phyloP scores from a whole-genome alignment of 2,329 filamentous ascomycete species.

The Endoconidiophora polonica region DNA sequence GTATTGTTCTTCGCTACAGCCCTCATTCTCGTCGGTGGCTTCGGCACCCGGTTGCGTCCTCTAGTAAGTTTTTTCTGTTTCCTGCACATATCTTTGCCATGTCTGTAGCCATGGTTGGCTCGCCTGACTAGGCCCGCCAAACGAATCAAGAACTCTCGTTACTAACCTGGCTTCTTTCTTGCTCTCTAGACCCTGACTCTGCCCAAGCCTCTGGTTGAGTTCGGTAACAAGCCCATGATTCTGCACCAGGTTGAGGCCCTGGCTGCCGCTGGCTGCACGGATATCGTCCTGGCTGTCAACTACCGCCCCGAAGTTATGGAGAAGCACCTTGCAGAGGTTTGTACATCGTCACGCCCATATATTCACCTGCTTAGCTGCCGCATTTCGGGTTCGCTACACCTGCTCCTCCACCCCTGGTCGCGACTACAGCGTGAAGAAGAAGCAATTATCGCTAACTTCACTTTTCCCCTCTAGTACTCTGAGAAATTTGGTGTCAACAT shows the following conservation, averaged over 20 bases:
- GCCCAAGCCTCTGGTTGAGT: constrained; percentile 90
- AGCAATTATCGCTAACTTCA: too few relatives aligned
- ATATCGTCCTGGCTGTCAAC: constrained; percentile 97
- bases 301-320: constrained; percentile 98
- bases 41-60: constrained; percentile 92
- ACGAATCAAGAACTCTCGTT: not conserved
- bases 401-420: constrained; percentile 4
- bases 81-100: not conserved
- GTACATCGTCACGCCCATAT: constrained; percentile 16
- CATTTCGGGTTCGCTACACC: too few relatives aligned
- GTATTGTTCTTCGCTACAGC: constrained; percentile 32
- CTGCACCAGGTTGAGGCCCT: constrained; percentile 93
- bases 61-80: constrained; percentile 43
- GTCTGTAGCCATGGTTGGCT: not conserved
- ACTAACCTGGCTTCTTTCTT: constrained; percentile 11
- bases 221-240: constrained; percentile 98
- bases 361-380: not conserved
- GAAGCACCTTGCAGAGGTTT: constrained; percentile 71
- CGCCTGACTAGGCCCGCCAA: not conserved
- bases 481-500: constrained; percentile 86
- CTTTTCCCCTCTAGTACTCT: constrained; percentile 44
- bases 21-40: constrained; percentile 97
- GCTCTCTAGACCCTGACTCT: constrained; percentile 69
- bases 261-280: constrained; percentile 82
- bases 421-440: not conserved